A percentile compares a stretch with the other conserved stretches of the same genome.
Evolutionary conservation across 140 eudicot genomes (phyloP).

Genomic region (Cichorium intybus): DNA sequence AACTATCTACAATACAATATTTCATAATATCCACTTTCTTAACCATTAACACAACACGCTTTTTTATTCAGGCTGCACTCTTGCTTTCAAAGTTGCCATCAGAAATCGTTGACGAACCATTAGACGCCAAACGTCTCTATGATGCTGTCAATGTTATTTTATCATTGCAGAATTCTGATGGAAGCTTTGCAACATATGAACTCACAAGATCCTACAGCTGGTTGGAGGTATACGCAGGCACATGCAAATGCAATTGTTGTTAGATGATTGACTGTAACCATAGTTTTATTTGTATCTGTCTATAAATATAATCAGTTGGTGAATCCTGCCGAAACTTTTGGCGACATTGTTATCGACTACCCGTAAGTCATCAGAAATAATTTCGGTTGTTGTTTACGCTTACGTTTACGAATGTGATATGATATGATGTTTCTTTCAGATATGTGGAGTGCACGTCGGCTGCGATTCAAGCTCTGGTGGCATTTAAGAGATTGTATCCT

Average conservation of each 20-base stretch:
- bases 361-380: constrained; percentile 57
- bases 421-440: constrained; percentile 33
- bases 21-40: constrained; percentile 9
- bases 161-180: constrained; percentile 76
- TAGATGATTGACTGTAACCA: background rate
- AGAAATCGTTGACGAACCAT: constrained; percentile 64
- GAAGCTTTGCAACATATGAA: constrained; percentile 97
- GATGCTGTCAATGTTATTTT: constrained; percentile 75
- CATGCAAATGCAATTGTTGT: constrained; percentile 13
- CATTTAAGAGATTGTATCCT: constrained; percentile 50
- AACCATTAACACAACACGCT: background rate
- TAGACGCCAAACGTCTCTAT: constrained; percentile 55
- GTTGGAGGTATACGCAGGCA: constrained; percentile 66
- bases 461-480: constrained; percentile 55
- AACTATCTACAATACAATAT: background rate
- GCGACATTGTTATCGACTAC: constrained; percentile 93
- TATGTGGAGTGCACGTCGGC: constrained; percentile 87
- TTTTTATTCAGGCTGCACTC: constrained; percentile 53
- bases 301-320: no score
- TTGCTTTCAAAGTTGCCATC: constrained; percentile 65
- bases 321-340: constrained; percentile 97
- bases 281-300: no score
- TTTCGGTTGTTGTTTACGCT: constrained; percentile 3
- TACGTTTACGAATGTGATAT: constrained; percentile 1
- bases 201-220: constrained; percentile 90